These are phyloP conservation scores for Trichosporon sp. DNA, from an alignment of 1,284 basidiomycete species.

Conservation along the genomic window DNA sequence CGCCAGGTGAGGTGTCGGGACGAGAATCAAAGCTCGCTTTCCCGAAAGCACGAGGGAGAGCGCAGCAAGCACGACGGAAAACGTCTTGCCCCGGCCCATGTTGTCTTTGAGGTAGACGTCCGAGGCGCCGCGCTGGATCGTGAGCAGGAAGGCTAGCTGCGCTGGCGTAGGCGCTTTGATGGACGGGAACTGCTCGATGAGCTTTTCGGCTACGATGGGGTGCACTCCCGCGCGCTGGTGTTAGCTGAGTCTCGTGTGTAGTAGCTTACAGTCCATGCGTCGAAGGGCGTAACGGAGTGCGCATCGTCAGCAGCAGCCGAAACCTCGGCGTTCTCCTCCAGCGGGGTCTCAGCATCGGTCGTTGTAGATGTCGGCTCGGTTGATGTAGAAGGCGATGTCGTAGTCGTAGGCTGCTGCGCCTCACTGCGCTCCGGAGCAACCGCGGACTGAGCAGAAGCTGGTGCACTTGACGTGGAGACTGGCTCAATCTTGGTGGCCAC, in stretches of 20 bases:
- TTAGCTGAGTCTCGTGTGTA: background rate
- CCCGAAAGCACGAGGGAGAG: constrained; percentile 14
- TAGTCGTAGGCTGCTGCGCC: no score
- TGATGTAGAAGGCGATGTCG: background rate
- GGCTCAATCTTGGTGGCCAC: background rate
- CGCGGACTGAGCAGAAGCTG: background rate
- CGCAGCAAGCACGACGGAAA: constrained; percentile 24
- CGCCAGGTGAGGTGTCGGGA: constrained; percentile 29
- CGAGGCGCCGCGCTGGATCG: constrained; percentile 20
- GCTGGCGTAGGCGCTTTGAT: constrained; percentile 27
- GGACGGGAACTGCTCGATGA: constrained; percentile 20
- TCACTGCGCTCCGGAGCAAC: no score
- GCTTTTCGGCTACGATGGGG: background rate
- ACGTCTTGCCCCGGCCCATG: constrained; percentile 36
- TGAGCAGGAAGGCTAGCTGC: constrained; percentile 28
- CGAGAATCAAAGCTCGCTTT: constrained; percentile 19
- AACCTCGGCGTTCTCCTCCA: background rate
- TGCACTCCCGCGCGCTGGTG: constrained; percentile 11
- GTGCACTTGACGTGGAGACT: no score
- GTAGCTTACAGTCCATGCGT: constrained; percentile 15
- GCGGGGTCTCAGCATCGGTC: no score
- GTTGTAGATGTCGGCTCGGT: background rate
- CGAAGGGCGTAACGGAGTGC: background rate
- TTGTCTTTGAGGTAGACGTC: constrained; percentile 33
- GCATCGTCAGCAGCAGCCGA: no score